phyloP scores from a whole-genome alignment of 2,329 filamentous ascomycete genomes.

The Colletotrichum limetticola region DNA sequence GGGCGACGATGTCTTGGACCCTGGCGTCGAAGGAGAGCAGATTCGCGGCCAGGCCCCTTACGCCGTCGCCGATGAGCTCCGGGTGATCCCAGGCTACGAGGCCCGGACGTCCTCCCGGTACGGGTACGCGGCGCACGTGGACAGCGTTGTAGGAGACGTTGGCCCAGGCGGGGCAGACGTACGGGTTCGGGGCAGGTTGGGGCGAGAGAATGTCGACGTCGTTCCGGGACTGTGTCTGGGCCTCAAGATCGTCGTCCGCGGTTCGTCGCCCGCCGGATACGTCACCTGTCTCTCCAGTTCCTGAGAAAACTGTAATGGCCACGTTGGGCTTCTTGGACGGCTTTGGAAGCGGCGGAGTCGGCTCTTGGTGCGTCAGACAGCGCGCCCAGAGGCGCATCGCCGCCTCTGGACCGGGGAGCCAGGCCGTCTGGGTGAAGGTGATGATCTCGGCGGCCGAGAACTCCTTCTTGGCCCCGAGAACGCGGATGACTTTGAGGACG shows the following conservation, averaged over 20 bases:
- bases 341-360: constrained; percentile 38
- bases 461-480: constrained; percentile 50
- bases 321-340: constrained; percentile 49
- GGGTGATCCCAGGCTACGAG: constrained; percentile 61
- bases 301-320: constrained; percentile 60
- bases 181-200: constrained; percentile 41
- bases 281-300: constrained; percentile 38
- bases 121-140: constrained; percentile 48
- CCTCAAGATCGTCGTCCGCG: background rate
- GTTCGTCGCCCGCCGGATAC: background rate
- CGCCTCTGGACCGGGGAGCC: constrained; percentile 74
- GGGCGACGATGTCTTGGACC: constrained; percentile 41
- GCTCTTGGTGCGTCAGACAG: constrained; percentile 50
- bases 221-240: constrained; percentile 35
- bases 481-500: constrained; percentile 58
- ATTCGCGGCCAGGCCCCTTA: constrained; percentile 51
- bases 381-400: constrained; percentile 66
- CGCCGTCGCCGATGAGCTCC: constrained; percentile 55
- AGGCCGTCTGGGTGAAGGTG: constrained; percentile 70
- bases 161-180: constrained; percentile 62
- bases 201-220: constrained; percentile 31
- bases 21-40: constrained; percentile 51
- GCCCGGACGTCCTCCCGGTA: constrained; percentile 48
- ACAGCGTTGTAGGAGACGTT: constrained; percentile 55
- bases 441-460: constrained; percentile 65